Evolutionary conservation across 306 rosid species (phyloP), one percentile per base, ranked within the genome.

Genomic region (Vigna mungo): DNA sequence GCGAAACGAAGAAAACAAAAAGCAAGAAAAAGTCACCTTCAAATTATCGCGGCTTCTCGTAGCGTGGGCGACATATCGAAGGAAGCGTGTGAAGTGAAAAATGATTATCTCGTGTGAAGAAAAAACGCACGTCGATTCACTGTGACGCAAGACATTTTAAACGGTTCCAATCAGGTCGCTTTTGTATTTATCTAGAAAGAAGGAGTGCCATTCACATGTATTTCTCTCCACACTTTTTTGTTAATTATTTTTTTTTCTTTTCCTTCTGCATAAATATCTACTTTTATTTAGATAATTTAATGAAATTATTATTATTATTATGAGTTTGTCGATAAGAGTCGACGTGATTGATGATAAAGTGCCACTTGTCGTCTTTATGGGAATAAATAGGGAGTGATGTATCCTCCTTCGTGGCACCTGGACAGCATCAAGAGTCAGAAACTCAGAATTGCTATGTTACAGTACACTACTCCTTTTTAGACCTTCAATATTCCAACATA

Each of bases 81-180:
- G 32, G 4, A 4, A 16, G 27, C 21, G 47, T 75, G 6, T 12
- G 41, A 9, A 36, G 16, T 48, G 46, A 9, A 41, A 41, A 41
- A 41, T 2, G 13, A 41, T 70, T 16, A 15, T 62, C 41, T 66
- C 84, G 81, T 88, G 89, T 71, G 82, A 70, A 54, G 78, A 78
- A 80, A 81, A 62, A 79, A 58, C 67, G 53, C 83, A 84, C 71
- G 93, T 92, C 91, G 78, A 74, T 86, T 92, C 88, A 68, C 49
- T 41, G 85, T 81, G 96, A 85, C 89, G 87, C 84, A 87, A 68
- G 85, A 86, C 90, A 86, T 83, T 81, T 81, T 81, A 92, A 86
- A 85, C 88, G 93, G 90, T 87, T 88, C 84, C 80, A 88, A 87
- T 90, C 89, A 87, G 82, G 76, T 68, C 63, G 72, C 84, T 82